phyloP scores from a whole-genome alignment of 108 stramenopile genomes.

The Pseudonitzschia delicatissima region DNA sequence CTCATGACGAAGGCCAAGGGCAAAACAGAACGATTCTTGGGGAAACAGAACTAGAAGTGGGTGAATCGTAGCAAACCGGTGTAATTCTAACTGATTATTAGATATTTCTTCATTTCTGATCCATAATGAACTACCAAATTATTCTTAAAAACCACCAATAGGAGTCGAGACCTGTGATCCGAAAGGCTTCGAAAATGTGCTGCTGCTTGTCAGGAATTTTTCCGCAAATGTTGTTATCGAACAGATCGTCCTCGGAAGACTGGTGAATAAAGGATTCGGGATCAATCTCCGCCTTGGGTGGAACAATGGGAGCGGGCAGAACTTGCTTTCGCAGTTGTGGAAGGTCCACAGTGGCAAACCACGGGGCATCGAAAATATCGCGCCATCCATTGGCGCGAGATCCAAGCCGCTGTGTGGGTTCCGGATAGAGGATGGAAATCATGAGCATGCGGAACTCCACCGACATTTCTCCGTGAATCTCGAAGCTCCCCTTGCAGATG shows the following conservation, averaged over 20 bases:
- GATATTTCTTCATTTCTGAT: too few species aligned
- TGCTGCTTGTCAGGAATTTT: constrained; percentile 4
- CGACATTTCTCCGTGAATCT: constrained; percentile 18
- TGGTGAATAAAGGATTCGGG: neutral
- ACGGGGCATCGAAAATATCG: constrained; percentile 58
- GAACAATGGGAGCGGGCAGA: constrained; percentile 81
- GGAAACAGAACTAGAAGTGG: neutral
- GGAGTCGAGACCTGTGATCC: neutral
- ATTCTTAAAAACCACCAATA: too few species aligned
- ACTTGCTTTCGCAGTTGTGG: constrained; percentile 42
- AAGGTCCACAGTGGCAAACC: constrained; percentile 72
- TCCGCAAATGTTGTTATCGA: constrained; percentile 3
- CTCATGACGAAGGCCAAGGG: too few species aligned
- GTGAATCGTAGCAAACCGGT: neutral
- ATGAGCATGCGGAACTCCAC: constrained; percentile 44
- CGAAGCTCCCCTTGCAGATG: constrained; percentile 59
- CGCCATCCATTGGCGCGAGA: constrained; percentile 51
- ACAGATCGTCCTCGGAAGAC: neutral
- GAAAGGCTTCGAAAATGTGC: constrained; percentile 6
- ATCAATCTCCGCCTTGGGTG: constrained; percentile 10
- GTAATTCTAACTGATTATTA: too few species aligned
- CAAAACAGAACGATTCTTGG: neutral
- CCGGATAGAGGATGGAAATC: constrained; percentile 42
- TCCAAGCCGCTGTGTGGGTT: constrained; percentile 64
- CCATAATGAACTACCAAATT: too few species aligned